Evolutionary conservation across 2,329 filamentous ascomycete species (phyloP), one percentile per base, ranked within the genome.

Genomic region (Colletotrichum viniferum): DNA sequence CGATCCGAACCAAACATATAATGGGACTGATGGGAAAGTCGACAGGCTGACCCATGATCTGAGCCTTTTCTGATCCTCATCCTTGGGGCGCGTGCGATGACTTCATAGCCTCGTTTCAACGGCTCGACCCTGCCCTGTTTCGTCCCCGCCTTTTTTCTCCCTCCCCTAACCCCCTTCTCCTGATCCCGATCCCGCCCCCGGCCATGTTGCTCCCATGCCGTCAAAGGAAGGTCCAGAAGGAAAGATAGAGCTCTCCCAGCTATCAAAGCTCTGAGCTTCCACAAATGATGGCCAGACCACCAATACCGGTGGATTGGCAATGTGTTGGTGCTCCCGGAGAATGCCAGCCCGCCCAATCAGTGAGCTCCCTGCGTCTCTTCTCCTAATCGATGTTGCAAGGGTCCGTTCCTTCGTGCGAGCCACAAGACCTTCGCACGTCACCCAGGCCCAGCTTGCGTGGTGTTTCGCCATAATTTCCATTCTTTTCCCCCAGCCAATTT

Each of bases 61-160:
- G 69, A 72, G 73, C 63, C 55, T 43, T 24, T 56, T 66, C 52
- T 61, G 69, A 75, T 68, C 32, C 69, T 73, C 48, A 16, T 52
- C 56, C 21, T 26, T 14, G 43, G 24, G 55, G 55, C 73, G 69
- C 43, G 34, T 64, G 63, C 56, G 73, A 73, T 75, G 73, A 75
- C 73, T 75, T 75, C 73, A 75, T 75, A 52, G 43, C 38, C 21
- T 75, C 70, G 69, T 68, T 55, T 73, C 69, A 75, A 75, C 63
- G 48, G 69, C 62, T 73, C 13, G 60, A 65, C 61, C 30, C 52
- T 71, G 68, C 60, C 71, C 66, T 74, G 21, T 69, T 55, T 72
- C 28, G 63, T 36, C 9, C 73, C 30, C 73, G 43, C 43, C 43
- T 21, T 52, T 52, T 43, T 43, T n/a, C 58, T 52, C 52, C 36